Conservation (phyloP, 805 yeast species). For the Gaillardinia entomophila region DNA sequence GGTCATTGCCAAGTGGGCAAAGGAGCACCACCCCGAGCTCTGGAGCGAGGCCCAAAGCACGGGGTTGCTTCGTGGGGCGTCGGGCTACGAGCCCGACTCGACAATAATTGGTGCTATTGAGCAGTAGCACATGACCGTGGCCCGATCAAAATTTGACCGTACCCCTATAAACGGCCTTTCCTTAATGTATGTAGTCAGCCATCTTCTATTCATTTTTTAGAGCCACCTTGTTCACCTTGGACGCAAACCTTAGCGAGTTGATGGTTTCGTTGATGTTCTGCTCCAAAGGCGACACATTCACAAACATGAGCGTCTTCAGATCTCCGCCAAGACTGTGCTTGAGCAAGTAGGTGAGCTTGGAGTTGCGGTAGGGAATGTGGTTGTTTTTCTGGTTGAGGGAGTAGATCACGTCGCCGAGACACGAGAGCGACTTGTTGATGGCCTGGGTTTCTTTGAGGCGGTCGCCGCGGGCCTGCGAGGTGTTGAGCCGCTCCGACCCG, state of each 20-base stretch:
- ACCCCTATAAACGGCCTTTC: too few species aligned
- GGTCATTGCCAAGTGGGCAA: slow-evolving; percentile 30
- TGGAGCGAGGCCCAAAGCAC: slow-evolving; percentile 23
- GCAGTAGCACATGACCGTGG: too few species aligned
- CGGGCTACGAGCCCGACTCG: slow-evolving; percentile 23
- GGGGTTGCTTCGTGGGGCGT: slow-evolving; percentile 21
- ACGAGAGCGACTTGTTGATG: slow-evolving; percentile 81
- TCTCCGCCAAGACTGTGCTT: slow-evolving; percentile 81
- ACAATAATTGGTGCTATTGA: slow-evolving; percentile 16
- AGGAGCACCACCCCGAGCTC: slow-evolving; percentile 13
- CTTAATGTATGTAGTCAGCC: too few species aligned
- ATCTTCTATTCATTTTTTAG: too few species aligned
- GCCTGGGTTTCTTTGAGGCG: slow-evolving; percentile 82
- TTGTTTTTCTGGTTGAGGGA: slow-evolving; percentile 44
- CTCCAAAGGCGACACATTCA: slow-evolving; percentile 68
- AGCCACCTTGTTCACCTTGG: slow-evolving; percentile 69
- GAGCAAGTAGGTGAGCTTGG: slow-evolving; percentile 74
- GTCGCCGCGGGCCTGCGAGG: slow-evolving; percentile 74
- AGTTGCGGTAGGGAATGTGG: slow-evolving; percentile 66
- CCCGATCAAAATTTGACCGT: too few species aligned
- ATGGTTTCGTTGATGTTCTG: slow-evolving; percentile 69
- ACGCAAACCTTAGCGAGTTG: slow-evolving; percentile 84
- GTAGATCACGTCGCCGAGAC: slow-evolving; percentile 84
- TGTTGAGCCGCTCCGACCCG: slow-evolving; percentile 80
- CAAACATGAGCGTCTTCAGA: slow-evolving; percentile 91